These are phyloP conservation scores for baker's yeast (Saccharomyces cerevisiae) DNA, from an alignment of 805 yeast species.

Conservation along the genomic window DNA sequence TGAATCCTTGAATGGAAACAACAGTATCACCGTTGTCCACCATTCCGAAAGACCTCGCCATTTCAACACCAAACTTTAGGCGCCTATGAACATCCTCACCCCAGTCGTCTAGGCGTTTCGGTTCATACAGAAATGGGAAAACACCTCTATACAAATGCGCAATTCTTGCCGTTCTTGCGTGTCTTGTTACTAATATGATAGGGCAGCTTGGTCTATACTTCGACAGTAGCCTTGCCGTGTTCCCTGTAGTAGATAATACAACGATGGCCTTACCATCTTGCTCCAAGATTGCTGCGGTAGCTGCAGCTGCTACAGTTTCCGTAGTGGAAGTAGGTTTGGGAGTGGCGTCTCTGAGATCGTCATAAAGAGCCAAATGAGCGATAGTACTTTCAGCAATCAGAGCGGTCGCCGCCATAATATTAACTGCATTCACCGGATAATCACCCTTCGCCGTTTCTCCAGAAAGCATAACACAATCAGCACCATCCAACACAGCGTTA, in stretches of 20 bases:
- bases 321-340: constrained; percentile 84
- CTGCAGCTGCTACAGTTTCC: constrained; percentile 96
- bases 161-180: constrained; percentile 85
- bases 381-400: constrained; percentile 94
- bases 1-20: constrained; percentile 97
- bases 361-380: constrained; percentile 75
- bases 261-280: constrained; percentile 94
- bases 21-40: constrained; percentile 80
- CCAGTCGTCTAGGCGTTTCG: constrained; percentile 65
- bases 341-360: constrained; percentile 81
- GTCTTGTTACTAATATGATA: constrained; percentile 95
- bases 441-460: constrained; percentile 99
- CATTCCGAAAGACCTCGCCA: constrained; percentile 81
- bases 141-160: constrained; percentile 97
- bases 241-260: constrained; percentile 91
- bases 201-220: constrained; percentile 98
- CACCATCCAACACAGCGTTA: constrained; percentile 97
- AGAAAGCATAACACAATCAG: constrained; percentile 99
- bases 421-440: constrained; percentile 95
- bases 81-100: constrained; percentile 92
- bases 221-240: constrained; percentile 90
- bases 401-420: constrained; percentile 97
- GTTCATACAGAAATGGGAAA: constrained; percentile 83
- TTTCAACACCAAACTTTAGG: constrained; percentile 84
- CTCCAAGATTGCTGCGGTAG: constrained; percentile 93